Evolutionary conservation across 768 basidiomycete species (phyloP).

Genomic region (Auricularia auricula-judae): DNA sequence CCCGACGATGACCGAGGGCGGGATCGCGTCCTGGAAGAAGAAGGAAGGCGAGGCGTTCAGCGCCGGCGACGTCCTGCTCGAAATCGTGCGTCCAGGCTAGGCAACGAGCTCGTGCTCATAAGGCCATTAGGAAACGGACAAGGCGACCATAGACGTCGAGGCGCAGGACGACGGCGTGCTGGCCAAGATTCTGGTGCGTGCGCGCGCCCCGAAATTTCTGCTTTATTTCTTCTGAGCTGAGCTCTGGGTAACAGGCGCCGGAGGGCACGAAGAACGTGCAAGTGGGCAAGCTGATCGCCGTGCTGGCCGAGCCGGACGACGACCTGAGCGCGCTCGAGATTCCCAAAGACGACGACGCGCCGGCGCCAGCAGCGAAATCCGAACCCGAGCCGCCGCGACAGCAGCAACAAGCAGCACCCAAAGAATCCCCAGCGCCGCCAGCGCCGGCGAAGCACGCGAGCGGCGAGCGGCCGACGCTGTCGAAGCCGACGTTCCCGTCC

Average conservation of each 20-base stretch:
- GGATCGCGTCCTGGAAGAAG: constrained; percentile 85
- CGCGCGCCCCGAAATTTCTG: too few relatives aligned
- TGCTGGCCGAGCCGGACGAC: constrained; percentile 93
- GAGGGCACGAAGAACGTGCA: constrained; percentile 78
- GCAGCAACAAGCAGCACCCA: background rate
- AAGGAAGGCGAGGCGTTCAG: constrained; percentile 69
- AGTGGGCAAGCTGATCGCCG: constrained; percentile 82
- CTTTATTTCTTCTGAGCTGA: too few relatives aligned
- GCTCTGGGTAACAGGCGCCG: constrained; percentile 32
- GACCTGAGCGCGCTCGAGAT: constrained; percentile 69
- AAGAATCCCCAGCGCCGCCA: too few relatives aligned
- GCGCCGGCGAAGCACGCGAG: constrained; percentile 13
- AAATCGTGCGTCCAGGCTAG: constrained; percentile 54
- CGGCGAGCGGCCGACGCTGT: constrained; percentile 33
- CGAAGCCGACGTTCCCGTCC: constrained; percentile 71
- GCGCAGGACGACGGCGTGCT: constrained; percentile 94
- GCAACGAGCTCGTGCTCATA: background rate
- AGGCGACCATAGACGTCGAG: constrained; percentile 96
- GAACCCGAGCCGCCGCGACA: constrained; percentile 14
- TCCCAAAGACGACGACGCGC: constrained; percentile 31
- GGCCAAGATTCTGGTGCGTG: constrained; percentile 80
- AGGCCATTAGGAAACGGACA: constrained; percentile 70
- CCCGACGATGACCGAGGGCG: constrained; percentile 94
- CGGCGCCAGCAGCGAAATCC: constrained; percentile 3
- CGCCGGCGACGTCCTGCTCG: constrained; percentile 77